Conservation (phyloP, 441 rosid genomes). For the Pelargonium exstipulatum region DNA sequence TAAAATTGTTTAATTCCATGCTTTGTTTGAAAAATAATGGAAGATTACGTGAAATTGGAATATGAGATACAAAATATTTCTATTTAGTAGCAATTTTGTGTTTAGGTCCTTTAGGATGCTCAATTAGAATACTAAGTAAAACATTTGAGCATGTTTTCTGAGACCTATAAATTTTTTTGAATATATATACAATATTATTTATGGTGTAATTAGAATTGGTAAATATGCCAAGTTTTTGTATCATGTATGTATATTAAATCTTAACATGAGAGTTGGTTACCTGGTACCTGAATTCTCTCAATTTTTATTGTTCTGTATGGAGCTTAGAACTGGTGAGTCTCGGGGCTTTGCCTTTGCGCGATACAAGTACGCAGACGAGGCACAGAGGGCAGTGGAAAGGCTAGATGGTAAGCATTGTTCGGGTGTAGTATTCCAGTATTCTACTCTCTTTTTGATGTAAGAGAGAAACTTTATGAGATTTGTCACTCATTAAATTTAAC, state of each 20-base stretch:
- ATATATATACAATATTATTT: too few species aligned
- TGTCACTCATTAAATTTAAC: neutral
- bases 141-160: too few species aligned
- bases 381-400: conserved; percentile 66
- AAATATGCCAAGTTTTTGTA: neutral
- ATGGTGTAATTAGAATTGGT: too few species aligned
- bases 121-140: too few species aligned
- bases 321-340: conserved; percentile 58
- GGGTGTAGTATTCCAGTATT: neutral
- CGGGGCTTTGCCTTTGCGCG: conserved; percentile 78
- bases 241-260: neutral
- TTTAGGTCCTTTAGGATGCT: neutral
- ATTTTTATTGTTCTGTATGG: neutral
- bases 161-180: too few species aligned
- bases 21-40: neutral
- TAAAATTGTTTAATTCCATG: neutral
- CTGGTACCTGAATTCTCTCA: neutral
- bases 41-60: neutral
- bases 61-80: neutral
- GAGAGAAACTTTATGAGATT: neutral
- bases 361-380: conserved; percentile 67
- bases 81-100: neutral
- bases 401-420: conserved; percentile 45
- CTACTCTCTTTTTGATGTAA: neutral
- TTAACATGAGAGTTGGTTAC: neutral